Base-by-base conservation (phyloP, 495 filamentous ascomycete genomes). In the Xylaria acuta region DNA sequence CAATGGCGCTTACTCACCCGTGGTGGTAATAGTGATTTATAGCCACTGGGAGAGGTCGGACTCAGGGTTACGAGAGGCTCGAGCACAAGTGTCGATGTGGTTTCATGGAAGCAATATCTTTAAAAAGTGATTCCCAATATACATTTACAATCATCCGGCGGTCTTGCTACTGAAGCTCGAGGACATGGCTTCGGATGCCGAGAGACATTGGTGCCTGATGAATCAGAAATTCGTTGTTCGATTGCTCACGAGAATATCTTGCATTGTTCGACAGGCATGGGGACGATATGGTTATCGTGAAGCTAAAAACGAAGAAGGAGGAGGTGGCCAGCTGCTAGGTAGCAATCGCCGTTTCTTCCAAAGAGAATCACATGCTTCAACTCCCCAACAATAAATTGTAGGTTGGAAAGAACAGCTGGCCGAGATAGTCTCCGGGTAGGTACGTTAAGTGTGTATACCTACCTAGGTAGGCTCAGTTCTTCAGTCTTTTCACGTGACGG, bases 401-500 rank as follows among this genome's bases (percentile, higher is more conserved):
- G 34, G 20, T 1, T 4, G 20, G 58, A 38, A 40, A 38, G 58
- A 40, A 22, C 58, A 60, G 7, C 58, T 9, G 18, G 12, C 30
- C 9, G 5, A 20, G 3, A 6, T n/a, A 38, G 32, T 11, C 27
- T n/a, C n/a, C 3, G 5, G 25, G 54, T 60, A 49, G 8, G 9
- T 4, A 16, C 3, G 4, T n/a, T n/a, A n/a, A n/a, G n/a, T n/a
- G n/a, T n/a, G n/a, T n/a, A n/a, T n/a, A n/a, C n/a, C n/a, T n/a
- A n/a, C n/a, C n/a, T n/a, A n/a, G n/a, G n/a, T n/a, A n/a, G 18
- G 14, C 30, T 43, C 62, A 71, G n/a, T 22, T 80, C 74, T 77
- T 83, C 54, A 73, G 20, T 64, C 71, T 82, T 70, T 85, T 86
- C 18, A 84, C 70, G 75, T 82, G 80, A 41, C 71, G 76, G 79